Percentiles rank a stretch among this genome's conserved stretches.
Evolutionary conservation across 169 alveolate species (phyloP).

Genomic region (Plasmodium inui): DNA sequence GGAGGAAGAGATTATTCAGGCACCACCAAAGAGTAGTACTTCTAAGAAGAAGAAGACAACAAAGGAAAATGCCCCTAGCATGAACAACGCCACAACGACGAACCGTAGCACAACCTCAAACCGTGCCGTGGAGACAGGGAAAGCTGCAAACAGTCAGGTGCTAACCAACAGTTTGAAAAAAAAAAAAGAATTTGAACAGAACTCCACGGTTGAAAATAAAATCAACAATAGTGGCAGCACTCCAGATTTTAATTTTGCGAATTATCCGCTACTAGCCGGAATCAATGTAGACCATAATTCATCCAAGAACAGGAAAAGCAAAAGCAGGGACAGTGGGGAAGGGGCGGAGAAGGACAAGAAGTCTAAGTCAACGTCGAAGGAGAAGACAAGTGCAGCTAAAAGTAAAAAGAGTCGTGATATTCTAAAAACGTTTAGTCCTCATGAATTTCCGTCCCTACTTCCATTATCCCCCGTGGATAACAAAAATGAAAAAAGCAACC

Average conservation of each 20-base stretch:
- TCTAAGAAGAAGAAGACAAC: constrained; percentile 9
- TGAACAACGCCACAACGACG: background rate
- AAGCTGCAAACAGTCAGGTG: background rate
- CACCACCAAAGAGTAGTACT: background rate
- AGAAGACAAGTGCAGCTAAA: background rate
- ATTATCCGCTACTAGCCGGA: constrained; percentile 3
- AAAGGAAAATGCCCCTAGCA: background rate
- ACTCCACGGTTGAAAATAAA: background rate
- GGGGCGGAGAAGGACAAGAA: background rate
- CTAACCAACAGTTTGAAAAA: background rate
- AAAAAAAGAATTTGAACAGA: background rate
- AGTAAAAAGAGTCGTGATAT: background rate
- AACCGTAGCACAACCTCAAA: background rate
- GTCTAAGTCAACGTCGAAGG: background rate
- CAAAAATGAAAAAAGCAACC: background rate
- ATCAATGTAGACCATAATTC: background rate
- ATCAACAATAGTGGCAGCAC: background rate
- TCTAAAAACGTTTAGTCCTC: constrained; percentile 18
- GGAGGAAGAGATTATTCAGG: background rate
- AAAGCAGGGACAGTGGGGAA: background rate
- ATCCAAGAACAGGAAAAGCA: background rate
- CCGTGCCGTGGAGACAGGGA: background rate
- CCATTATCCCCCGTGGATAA: background rate
- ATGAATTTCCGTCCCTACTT: constrained; percentile 21
- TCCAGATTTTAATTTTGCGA: constrained; percentile 1